phyloP scores from a whole-genome alignment of 441 rosid genomes.

The Melastoma candidum region DNA sequence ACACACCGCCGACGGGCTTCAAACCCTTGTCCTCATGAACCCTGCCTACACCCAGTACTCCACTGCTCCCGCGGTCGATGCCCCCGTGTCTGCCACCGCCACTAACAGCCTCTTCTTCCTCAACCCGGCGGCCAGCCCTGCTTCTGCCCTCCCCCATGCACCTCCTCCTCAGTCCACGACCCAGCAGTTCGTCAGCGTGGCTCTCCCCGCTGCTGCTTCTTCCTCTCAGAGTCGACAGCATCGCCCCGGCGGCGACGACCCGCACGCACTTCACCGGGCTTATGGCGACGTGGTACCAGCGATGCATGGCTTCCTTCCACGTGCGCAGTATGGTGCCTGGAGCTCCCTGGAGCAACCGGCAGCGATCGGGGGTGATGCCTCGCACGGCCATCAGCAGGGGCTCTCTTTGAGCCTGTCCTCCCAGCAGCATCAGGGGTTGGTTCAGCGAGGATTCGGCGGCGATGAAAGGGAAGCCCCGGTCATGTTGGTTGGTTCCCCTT shows the following conservation, averaged over 20 bases:
- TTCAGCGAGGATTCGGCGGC: constrained; percentile 10
- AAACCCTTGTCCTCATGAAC: constrained; percentile 92
- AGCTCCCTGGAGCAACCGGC: constrained; percentile 37
- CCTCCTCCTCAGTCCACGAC: constrained; percentile 26
- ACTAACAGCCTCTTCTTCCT: constrained; percentile 53
- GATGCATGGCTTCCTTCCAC: constrained; percentile 65
- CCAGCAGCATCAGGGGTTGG: constrained; percentile 44
- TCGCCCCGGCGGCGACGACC: constrained; percentile 2
- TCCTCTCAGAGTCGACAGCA: no score
- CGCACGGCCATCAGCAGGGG: constrained; percentile 72
- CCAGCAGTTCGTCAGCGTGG: constrained; percentile 80
- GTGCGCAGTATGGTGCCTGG: constrained; percentile 69
- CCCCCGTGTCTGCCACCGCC: constrained; percentile 16
- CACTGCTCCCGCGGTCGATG: constrained; percentile 18
- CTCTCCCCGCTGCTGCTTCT: constrained; percentile 41
- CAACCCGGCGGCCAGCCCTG: constrained; percentile 34
- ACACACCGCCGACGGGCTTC: constrained; percentile 62
- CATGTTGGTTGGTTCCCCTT: constrained; percentile 40
- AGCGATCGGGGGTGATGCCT: constrained; percentile 36
- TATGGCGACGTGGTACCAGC: constrained; percentile 44
- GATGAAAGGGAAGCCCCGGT: constrained; percentile 12
- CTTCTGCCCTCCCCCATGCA: constrained; percentile 33
- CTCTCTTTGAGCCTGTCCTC: constrained; percentile 83
- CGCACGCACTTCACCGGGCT: constrained; percentile 14
- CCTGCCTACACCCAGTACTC: constrained; percentile 80